Evolutionary conservation across 352 stramenopile genomes (phyloP).

Genomic region (Globisporangium solare): DNA sequence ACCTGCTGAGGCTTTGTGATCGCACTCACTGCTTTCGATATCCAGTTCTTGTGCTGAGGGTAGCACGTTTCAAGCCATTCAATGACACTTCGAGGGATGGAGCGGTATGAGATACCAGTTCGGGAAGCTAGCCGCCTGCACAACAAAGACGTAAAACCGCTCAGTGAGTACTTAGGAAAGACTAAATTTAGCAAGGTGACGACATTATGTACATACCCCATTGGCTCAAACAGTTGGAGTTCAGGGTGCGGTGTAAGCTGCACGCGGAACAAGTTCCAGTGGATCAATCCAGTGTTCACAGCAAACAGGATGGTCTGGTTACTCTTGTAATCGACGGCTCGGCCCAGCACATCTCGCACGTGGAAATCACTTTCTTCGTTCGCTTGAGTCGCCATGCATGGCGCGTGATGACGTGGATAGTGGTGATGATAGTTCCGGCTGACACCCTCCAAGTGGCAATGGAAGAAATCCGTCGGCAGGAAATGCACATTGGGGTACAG

Average conservation of each 20-base stretch:
- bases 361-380: conserved; percentile 5
- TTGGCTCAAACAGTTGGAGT: conserved; percentile 88
- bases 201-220: conserved; percentile 41
- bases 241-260: conserved; percentile 55
- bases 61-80: conserved; percentile 83
- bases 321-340: conserved; percentile 48
- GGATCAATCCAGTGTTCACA: conserved; percentile 73
- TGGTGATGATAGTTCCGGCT: conserved; percentile 9
- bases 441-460: conserved; percentile 45
- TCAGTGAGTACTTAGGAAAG: not conserved
- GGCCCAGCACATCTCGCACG: conserved; percentile 70
- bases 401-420: conserved; percentile 1
- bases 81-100: conserved; percentile 71
- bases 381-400: too few relatives aligned
- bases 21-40: conserved; percentile 49
- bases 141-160: not conserved
- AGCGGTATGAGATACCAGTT: conserved; percentile 62
- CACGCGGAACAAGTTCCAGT: conserved; percentile 88
- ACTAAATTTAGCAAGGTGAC: not conserved
- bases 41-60: conserved; percentile 55
- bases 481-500: conserved; percentile 72
- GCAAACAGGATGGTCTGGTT: conserved; percentile 75
- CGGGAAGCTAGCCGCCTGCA: conserved; percentile 44
- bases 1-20: conserved; percentile 85
- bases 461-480: conserved; percentile 82